phyloP scores from a whole-genome alignment of 2,329 filamentous ascomycete species.

The Fusarium redolens region DNA sequence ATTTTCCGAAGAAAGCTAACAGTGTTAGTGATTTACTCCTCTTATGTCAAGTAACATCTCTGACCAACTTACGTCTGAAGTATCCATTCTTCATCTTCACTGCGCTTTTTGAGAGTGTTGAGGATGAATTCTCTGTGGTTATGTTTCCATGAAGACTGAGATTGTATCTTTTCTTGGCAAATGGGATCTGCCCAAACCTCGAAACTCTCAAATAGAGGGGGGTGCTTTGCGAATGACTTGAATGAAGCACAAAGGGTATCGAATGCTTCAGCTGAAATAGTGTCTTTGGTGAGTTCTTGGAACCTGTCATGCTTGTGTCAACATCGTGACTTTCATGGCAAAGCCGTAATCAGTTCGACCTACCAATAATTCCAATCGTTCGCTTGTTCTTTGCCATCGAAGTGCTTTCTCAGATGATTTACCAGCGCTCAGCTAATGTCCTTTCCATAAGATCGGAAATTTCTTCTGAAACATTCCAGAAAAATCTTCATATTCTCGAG shows the following conservation, averaged over 20 bases:
- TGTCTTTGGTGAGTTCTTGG: not conserved
- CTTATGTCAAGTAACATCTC: not conserved
- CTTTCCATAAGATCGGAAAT: not conserved
- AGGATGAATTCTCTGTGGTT: not conserved
- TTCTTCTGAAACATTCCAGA: not conserved
- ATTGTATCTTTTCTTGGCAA: slow-evolving; percentile 4
- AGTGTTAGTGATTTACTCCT: not conserved
- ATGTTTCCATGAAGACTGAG: not conserved
- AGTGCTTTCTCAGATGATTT: not conserved
- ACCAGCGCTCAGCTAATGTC: not conserved
- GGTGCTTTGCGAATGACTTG: not conserved
- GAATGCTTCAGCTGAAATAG: not conserved
- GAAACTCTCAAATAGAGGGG: slow-evolving; percentile 7
- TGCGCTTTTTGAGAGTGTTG: not conserved
- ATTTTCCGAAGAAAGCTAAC: not conserved
- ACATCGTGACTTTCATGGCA: not conserved
- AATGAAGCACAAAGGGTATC: not conserved
- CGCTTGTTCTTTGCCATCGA: not conserved
- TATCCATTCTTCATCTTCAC: not conserved
- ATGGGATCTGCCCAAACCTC: not conserved
- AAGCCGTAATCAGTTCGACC: not conserved
- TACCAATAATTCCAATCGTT: slow-evolving; percentile 16
- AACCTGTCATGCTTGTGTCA: not conserved
- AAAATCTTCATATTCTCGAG: not conserved
- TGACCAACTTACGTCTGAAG: not conserved